Percentiles rank a stretch among this genome's conserved stretches.
phyloP scores from a whole-genome alignment of 768 basidiomycete genomes.

The Dentipellis fragilis region DNA sequence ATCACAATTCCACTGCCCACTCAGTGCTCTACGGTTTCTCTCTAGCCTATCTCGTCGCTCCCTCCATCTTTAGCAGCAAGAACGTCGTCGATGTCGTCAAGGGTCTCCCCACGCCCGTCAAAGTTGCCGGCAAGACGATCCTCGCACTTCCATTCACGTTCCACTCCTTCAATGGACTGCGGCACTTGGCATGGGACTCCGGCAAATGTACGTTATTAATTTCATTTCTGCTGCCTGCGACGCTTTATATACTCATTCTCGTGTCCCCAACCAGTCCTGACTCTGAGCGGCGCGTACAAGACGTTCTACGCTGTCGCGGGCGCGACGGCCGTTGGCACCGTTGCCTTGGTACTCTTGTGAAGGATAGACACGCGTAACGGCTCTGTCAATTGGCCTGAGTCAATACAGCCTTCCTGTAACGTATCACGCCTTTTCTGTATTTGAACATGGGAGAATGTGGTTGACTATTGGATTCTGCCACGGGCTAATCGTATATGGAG shows the following conservation, averaged over 20 bases:
- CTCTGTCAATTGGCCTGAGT: too few species aligned
- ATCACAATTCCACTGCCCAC: background rate
- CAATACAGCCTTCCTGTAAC: too few species aligned
- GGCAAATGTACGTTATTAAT: slow-evolving; percentile 62
- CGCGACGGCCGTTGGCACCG: slow-evolving; percentile 65
- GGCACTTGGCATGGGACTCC: slow-evolving; percentile 87
- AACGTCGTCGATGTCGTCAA: slow-evolving; percentile 66
- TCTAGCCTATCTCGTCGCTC: slow-evolving; percentile 77
- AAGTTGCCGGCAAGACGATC: slow-evolving; percentile 65
- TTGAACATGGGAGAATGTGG: background rate
- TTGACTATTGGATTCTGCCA: background rate
- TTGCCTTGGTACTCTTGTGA: slow-evolving; percentile 52
- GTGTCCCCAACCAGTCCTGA: slow-evolving; percentile 45
- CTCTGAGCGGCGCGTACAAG: slow-evolving; percentile 68
- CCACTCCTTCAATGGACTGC: slow-evolving; percentile 83
- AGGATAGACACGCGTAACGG: background rate
- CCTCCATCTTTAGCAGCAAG: slow-evolving; percentile 68
- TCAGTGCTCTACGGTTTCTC: slow-evolving; percentile 83
- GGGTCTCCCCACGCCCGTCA: slow-evolving; percentile 65
- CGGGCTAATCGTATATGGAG: background rate
- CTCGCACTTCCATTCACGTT: slow-evolving; percentile 85
- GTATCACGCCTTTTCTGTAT: too few species aligned
- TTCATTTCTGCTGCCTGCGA: background rate
- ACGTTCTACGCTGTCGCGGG: slow-evolving; percentile 82
- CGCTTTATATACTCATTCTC: background rate